These are phyloP conservation scores for Xylariaceae sp. DNA, from an alignment of 2,329 filamentous ascomycete species.

Conservation along the genomic window DNA sequence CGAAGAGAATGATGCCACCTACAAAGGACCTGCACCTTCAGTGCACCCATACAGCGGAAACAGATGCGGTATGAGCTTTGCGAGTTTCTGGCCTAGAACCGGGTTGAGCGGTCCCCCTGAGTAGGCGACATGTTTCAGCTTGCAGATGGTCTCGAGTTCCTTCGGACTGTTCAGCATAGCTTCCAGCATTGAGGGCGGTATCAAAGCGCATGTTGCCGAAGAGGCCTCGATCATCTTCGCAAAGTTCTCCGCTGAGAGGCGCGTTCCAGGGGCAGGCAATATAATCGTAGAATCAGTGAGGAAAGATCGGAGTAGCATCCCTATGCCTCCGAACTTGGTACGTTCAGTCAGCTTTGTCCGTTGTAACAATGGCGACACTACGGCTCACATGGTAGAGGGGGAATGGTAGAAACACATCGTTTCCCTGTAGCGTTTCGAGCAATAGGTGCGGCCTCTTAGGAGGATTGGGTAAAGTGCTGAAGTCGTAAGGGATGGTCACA, in stretches of 20 bases:
- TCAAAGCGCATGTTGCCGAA: conserved; percentile 11
- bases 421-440: conserved; percentile 7
- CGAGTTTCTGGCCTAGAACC: conserved; percentile 18
- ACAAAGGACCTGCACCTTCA: conserved; percentile 21
- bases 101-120: conserved; percentile 27
- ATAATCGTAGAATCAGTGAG: conserved; percentile 15
- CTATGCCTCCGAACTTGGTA: conserved; percentile 17
- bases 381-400: conserved; percentile 17
- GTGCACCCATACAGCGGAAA: conserved; percentile 25
- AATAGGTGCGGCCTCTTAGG: conserved; percentile 2
- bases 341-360: conserved; percentile 1
- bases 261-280: conserved; percentile 21
- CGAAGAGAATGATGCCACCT: neutral
- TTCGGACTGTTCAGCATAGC: conserved; percentile 21
- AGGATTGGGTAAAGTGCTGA: conserved; percentile 8
- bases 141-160: conserved; percentile 18
- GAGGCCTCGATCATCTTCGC: conserved; percentile 19
- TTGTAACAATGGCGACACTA: neutral
- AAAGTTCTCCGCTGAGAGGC: conserved; percentile 23
- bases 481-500: conserved; percentile 16
- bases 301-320: conserved; percentile 7
- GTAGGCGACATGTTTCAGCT: conserved; percentile 24
- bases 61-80: conserved; percentile 20
- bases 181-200: conserved; percentile 24
- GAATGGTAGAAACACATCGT: conserved; percentile 16